Percentiles rank a stretch among this genome's conserved stretches.
These are phyloP conservation scores for Neurospora terricola DNA, from an alignment of 495 filamentous ascomycete genomes.

Conservation along the genomic window DNA sequence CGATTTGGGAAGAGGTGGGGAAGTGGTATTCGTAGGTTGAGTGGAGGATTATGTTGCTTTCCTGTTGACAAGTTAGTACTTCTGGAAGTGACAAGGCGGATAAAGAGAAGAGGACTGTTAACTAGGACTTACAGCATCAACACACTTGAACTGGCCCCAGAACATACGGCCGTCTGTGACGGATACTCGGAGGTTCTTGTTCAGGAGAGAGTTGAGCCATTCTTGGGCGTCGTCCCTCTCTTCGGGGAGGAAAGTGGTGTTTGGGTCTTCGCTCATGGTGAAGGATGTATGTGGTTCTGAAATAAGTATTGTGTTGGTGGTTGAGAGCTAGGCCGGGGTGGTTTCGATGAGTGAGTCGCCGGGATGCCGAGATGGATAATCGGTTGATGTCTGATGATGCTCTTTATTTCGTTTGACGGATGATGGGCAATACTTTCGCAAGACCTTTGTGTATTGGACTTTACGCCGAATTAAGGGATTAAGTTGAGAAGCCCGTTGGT, in stretches of 20 bases:
- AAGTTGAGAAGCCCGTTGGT: not conserved
- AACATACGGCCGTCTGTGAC: conserved; percentile 83
- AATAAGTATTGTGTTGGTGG: not conserved
- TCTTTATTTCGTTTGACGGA: not conserved
- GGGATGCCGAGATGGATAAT: not conserved
- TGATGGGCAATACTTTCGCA: too few species aligned
- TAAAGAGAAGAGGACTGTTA: too few species aligned
- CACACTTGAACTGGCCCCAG: conserved; percentile 84
- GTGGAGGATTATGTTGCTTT: conserved; percentile 72
- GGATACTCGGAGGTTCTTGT: conserved; percentile 65
- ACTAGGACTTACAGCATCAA: conserved; percentile 35
- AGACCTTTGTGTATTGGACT: too few species aligned
- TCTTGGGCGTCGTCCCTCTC: conserved; percentile 26
- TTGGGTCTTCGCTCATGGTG: conserved; percentile 3
- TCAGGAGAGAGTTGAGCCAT: conserved; percentile 46
- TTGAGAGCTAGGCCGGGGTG: not conserved
- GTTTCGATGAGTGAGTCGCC: not conserved
- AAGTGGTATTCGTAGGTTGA: conserved; percentile 55
- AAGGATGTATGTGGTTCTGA: not conserved
- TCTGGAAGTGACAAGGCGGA: too few species aligned
- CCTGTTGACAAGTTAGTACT: too few species aligned
- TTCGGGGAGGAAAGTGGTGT: not conserved
- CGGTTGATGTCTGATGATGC: not conserved
- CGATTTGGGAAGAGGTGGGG: not conserved
- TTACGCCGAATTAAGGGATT: too few species aligned